Conservation (phyloP, 495 filamentous ascomycete genomes). For the Halenospora varia region DNA sequence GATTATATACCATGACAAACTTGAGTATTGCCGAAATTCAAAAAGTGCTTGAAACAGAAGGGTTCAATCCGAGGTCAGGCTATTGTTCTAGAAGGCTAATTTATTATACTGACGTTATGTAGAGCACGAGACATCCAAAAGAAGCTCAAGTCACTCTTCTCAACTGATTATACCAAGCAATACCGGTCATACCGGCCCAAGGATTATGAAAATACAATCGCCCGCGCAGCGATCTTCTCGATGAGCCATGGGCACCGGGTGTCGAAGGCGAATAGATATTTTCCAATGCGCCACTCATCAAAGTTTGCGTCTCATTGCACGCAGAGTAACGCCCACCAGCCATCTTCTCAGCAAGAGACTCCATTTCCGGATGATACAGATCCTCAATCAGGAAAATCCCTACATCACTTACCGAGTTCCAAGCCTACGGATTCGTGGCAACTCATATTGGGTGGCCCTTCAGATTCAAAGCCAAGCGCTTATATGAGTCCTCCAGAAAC, state of each 20-base stretch:
- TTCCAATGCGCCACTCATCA: no score
- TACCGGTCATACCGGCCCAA: background rate
- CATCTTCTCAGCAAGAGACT: no score
- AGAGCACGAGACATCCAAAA: conserved; percentile 8
- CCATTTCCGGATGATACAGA: no score
- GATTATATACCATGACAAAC: background rate
- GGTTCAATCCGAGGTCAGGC: background rate
- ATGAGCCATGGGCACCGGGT: background rate
- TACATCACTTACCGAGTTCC: no score
- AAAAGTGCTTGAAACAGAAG: background rate
- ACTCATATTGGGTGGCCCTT: no score
- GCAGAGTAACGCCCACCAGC: no score
- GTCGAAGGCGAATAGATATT: background rate
- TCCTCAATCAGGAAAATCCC: no score
- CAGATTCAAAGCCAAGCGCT: no score
- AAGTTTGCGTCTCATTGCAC: no score
- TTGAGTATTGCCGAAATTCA: conserved; percentile 1
- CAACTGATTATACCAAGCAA: conserved; percentile 3
- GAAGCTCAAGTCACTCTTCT: conserved; percentile 1
- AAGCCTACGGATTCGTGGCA: no score
- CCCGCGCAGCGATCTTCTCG: background rate
- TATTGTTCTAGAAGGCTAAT: background rate
- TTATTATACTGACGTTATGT: background rate
- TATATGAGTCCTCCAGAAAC: no score
- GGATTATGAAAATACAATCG: conserved; percentile 1